Conservation (phyloP, 305 asterid genomes). For the Rubia balearica region DNA sequence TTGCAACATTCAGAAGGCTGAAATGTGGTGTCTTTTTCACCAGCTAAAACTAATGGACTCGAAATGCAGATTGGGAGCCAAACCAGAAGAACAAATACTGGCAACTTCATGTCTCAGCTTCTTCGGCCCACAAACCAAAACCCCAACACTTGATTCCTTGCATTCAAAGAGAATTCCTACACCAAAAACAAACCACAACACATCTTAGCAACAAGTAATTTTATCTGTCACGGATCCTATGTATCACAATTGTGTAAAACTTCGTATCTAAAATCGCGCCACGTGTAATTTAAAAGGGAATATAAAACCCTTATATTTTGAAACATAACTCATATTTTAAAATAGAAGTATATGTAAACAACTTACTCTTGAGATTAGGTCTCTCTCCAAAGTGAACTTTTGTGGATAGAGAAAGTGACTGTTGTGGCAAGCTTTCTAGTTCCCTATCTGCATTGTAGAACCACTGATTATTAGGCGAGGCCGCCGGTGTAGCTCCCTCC, state of each 20-base stretch:
- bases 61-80: slow-evolving; percentile 32
- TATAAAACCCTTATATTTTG: too few species aligned
- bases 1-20: not conserved
- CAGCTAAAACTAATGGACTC: slow-evolving; percentile 42
- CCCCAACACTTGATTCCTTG: slow-evolving; percentile 36
- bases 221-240: not conserved
- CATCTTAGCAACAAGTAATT: not conserved
- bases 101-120: slow-evolving; percentile 43
- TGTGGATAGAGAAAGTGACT: slow-evolving; percentile 22
- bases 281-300: too few species aligned
- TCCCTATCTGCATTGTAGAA: slow-evolving; percentile 34
- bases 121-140: slow-evolving; percentile 38
- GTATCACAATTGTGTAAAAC: not conserved
- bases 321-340: too few species aligned
- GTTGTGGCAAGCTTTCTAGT: slow-evolving; percentile 32
- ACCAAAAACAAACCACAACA: not conserved
- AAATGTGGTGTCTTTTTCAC: slow-evolving; percentile 15
- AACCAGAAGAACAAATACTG: slow-evolving; percentile 29
- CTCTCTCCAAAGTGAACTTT: slow-evolving; percentile 36
- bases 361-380: slow-evolving; percentile 39
- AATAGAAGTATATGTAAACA: not conserved
- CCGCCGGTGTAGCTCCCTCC: slow-evolving; percentile 26
- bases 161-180: slow-evolving; percentile 31
- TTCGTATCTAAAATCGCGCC: too few species aligned
- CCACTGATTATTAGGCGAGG: slow-evolving; percentile 23